phyloP scores from a whole-genome alignment of 1,284 basidiomycete species.

The Ustilago curta region DNA sequence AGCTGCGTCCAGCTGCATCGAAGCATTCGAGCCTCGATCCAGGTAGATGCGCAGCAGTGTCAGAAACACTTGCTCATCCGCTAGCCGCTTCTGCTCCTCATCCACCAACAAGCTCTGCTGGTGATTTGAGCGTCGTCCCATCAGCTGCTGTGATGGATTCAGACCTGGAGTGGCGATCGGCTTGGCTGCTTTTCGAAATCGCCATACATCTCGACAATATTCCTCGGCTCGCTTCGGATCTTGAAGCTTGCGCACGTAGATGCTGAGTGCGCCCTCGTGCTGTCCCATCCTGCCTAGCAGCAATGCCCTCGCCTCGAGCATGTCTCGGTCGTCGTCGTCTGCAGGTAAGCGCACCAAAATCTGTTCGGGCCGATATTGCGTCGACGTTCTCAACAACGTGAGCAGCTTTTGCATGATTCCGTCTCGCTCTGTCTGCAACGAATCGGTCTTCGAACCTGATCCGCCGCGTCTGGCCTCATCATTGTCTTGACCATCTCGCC shows the following conservation, averaged over 20 bases:
- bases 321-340: conserved; percentile 78
- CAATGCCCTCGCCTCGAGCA: conserved; percentile 83
- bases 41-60: conserved; percentile 89
- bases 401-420: conserved; percentile 79
- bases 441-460: neutral
- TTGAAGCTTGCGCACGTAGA: conserved; percentile 87
- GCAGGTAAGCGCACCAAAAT: conserved; percentile 81
- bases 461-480: neutral
- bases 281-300: conserved; percentile 88
- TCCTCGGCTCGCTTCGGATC: conserved; percentile 88
- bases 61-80: conserved; percentile 76
- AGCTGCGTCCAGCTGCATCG: conserved; percentile 74
- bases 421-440: conserved; percentile 61
- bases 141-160: conserved; percentile 4
- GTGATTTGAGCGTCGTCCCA: conserved; percentile 25
- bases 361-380: conserved; percentile 81
- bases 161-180: neutral
- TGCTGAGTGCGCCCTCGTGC: conserved; percentile 90
- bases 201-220: conserved; percentile 62
- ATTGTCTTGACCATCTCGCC: neutral
- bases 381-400: conserved; percentile 79
- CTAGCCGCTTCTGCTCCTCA: conserved; percentile 34
- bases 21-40: conserved; percentile 68
- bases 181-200: conserved; percentile 12
- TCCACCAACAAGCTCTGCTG: conserved; percentile 45